Percentiles rank a stretch among this genome's conserved stretches.
Evolutionary conservation across 345 rosid species (phyloP).

Genomic region (Eutrema heterophyllum): DNA sequence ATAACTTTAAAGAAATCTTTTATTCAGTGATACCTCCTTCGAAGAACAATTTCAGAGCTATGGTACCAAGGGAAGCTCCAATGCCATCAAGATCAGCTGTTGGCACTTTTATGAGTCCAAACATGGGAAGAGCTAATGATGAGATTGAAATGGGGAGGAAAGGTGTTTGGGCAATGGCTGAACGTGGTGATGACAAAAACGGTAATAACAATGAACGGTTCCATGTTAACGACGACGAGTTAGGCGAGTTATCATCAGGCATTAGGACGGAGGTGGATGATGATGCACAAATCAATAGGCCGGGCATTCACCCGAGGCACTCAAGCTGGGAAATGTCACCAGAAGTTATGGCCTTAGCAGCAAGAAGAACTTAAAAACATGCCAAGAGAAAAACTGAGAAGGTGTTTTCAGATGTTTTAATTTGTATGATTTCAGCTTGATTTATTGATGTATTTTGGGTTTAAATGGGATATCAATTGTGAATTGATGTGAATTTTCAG

Average conservation of each 20-base stretch:
- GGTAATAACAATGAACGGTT: constrained; percentile 40
- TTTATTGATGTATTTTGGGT: constrained; percentile 4
- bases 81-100: constrained; percentile 50
- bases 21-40: constrained; percentile 61
- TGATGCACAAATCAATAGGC: constrained; percentile 12
- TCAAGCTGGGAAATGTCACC: constrained; percentile 69
- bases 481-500: constrained; percentile 5
- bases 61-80: constrained; percentile 55
- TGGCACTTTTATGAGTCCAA: constrained; percentile 89
- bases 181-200: constrained; percentile 43
- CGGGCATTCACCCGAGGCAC: constrained; percentile 55
- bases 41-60: constrained; percentile 67
- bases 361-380: constrained; percentile 40
- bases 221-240: constrained; percentile 74
- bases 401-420: background rate
- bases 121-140: constrained; percentile 67
- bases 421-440: background rate
- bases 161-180: constrained; percentile 77
- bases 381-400: background rate
- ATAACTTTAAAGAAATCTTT: constrained; percentile 72
- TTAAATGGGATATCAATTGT: constrained; percentile 1
- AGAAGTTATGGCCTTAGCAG: constrained; percentile 79
- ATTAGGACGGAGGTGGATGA: constrained; percentile 30
- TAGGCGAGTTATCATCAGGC: constrained; percentile 61
- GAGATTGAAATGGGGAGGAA: constrained; percentile 96